Conservation (phyloP, 179 eudicot species). For the Patellifolia procumbens region DNA sequence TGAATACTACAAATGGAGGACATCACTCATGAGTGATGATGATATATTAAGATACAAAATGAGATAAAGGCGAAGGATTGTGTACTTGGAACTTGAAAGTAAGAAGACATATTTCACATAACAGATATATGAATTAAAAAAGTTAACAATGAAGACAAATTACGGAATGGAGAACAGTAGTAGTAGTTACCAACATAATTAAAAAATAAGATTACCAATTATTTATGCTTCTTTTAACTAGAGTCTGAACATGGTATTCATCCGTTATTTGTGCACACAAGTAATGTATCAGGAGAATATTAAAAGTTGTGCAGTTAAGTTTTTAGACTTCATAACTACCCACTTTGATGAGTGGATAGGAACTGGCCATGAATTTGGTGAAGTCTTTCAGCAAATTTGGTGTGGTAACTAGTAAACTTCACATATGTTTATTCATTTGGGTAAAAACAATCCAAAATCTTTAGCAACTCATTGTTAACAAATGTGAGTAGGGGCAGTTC, state of each 20-base stretch:
- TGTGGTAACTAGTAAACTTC: background rate
- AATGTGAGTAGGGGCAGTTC: background rate
- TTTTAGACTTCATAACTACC: background rate
- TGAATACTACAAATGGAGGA: conserved; percentile 21
- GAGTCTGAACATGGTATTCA: background rate
- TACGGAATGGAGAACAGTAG: too few species aligned
- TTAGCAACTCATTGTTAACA: background rate
- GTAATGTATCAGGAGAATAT: background rate
- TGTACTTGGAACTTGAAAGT: background rate
- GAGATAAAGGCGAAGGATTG: background rate
- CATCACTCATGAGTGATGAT: conserved; percentile 9
- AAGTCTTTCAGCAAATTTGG: background rate
- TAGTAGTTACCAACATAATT: too few species aligned
- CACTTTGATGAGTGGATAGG: background rate
- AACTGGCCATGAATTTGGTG: background rate
- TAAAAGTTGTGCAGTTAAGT: background rate
- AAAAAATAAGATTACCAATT: too few species aligned
- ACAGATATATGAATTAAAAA: too few species aligned
- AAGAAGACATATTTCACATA: too few species aligned
- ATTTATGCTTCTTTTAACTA: background rate
- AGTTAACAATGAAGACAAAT: too few species aligned
- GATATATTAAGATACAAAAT: background rate
- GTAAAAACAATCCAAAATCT: background rate
- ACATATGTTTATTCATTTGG: background rate
- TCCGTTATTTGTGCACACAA: background rate